These are phyloP conservation scores for Micractinium sp. DNA, from an alignment of 139 green algal genomes.

Conservation along the genomic window DNA sequence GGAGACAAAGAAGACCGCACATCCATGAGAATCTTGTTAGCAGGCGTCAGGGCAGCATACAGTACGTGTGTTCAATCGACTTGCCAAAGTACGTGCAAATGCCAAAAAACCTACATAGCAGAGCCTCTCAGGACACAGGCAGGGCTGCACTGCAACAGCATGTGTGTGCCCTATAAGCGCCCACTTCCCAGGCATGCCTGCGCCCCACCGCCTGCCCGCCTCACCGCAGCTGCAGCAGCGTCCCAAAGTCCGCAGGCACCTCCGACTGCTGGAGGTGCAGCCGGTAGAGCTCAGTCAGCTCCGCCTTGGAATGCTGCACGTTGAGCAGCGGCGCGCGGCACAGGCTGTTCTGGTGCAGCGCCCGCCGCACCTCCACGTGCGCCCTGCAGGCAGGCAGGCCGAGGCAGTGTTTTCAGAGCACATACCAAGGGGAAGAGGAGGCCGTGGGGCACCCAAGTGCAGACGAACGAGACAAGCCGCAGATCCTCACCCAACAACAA, in stretches of 20 bases:
- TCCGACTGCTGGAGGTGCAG: slow-evolving; percentile 73
- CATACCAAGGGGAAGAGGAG: not conserved
- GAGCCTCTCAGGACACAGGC: too few species aligned
- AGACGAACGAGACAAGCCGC: not conserved
- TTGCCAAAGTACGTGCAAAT: too few species aligned
- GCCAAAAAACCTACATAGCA: not conserved
- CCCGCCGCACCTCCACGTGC: slow-evolving; percentile 74
- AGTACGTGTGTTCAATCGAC: too few species aligned
- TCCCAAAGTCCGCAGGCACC: slow-evolving; percentile 70
- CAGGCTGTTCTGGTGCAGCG: slow-evolving; percentile 73
- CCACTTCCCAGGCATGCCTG: not conserved
- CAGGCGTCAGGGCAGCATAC: too few species aligned
- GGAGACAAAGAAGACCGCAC: too few species aligned
- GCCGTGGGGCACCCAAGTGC: not conserved
- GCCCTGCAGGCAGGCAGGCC: slow-evolving; percentile 47
- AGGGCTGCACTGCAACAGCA: too few species aligned
- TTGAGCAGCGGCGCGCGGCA: slow-evolving; percentile 70
- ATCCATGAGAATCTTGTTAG: too few species aligned
- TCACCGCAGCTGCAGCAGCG: slow-evolving; percentile 72
- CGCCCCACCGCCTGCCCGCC: not conserved
- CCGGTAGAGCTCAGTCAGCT: slow-evolving; percentile 67
- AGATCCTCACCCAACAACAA: too few species aligned
- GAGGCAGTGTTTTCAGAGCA: not conserved
- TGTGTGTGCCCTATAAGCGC: too few species aligned
- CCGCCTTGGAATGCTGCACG: slow-evolving; percentile 38